Evolutionary conservation across 2,329 filamentous ascomycete genomes (phyloP).

Genomic region (Stachybotrys chlorohalonatus): DNA sequence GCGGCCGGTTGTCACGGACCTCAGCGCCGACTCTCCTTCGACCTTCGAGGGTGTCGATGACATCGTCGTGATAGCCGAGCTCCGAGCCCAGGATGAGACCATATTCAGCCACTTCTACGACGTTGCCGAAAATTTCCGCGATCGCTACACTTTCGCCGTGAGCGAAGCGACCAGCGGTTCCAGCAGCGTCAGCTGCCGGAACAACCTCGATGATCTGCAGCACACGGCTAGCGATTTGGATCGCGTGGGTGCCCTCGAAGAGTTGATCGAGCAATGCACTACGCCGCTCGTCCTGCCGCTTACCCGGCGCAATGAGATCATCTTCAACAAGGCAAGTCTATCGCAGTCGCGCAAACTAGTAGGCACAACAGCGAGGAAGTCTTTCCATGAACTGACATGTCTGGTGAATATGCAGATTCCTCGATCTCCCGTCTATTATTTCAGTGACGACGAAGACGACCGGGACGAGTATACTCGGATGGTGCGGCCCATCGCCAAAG

Average conservation of each 20-base stretch:
- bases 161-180: background rate
- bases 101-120: conserved; percentile 19
- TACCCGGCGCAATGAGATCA: conserved; percentile 33
- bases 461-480: conserved; percentile 23
- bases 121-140: conserved; percentile 24
- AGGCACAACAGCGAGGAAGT: too few species aligned
- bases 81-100: conserved; percentile 18
- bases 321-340: conserved; percentile 25
- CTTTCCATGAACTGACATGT: background rate
- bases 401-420: conserved; percentile 16
- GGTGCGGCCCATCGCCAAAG: conserved; percentile 31
- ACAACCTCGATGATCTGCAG: conserved; percentile 27
- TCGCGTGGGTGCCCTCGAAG: conserved; percentile 22
- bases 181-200: conserved; percentile 27
- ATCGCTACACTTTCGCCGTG: conserved; percentile 33
- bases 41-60: conserved; percentile 29
- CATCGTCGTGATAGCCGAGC: conserved; percentile 30
- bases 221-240: conserved; percentile 21
- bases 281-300: conserved; percentile 32
- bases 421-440: conserved; percentile 28
- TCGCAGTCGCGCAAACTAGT: background rate
- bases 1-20: conserved; percentile 11
- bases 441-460: conserved; percentile 13
- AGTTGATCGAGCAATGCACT: conserved; percentile 27
- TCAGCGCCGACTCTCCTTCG: conserved; percentile 3